Conservation (phyloP, 2,329 filamentous ascomycete genomes). For the Hymenoscyphus infarciens region DNA sequence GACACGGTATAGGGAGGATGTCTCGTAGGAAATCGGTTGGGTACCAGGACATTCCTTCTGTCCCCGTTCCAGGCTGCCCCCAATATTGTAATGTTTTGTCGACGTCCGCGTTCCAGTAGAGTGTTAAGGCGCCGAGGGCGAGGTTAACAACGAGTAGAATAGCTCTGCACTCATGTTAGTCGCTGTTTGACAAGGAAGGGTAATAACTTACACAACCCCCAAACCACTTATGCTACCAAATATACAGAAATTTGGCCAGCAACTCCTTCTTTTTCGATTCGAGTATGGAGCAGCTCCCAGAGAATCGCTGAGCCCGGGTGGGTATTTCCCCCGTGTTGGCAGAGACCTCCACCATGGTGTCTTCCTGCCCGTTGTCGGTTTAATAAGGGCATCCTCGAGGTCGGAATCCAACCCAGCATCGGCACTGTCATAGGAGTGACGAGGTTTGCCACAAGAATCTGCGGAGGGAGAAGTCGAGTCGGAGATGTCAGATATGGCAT, state of each 20-base stretch:
- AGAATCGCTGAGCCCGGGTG: background rate
- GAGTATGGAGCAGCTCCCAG: background rate
- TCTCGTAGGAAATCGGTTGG: constrained; percentile 51
- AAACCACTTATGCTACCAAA: constrained; percentile 39
- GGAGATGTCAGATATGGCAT: constrained; percentile 5
- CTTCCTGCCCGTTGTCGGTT: constrained; percentile 3
- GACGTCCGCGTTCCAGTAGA: constrained; percentile 33
- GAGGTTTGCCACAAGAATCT: constrained; percentile 11
- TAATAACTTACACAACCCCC: constrained; percentile 36
- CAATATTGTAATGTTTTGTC: constrained; percentile 36
- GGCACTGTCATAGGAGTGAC: constrained; percentile 10
- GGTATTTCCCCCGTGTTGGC: background rate
- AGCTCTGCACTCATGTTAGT: constrained; percentile 27
- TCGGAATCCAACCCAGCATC: constrained; percentile 17
- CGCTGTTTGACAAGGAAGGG: background rate
- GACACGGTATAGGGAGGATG: constrained; percentile 53
- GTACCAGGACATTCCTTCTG: constrained; percentile 43
- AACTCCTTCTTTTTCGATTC: constrained; percentile 15
- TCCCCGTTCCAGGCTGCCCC: constrained; percentile 38
- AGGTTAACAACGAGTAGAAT: constrained; percentile 37
- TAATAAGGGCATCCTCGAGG: constrained; percentile 18
- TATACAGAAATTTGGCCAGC: constrained; percentile 33
- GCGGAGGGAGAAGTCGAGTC: constrained; percentile 2
- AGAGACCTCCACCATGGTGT: background rate
- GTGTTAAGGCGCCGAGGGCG: constrained; percentile 32